Conservation (phyloP, 2,329 filamentous ascomycete genomes). For the Trichophyton rubrum region DNA sequence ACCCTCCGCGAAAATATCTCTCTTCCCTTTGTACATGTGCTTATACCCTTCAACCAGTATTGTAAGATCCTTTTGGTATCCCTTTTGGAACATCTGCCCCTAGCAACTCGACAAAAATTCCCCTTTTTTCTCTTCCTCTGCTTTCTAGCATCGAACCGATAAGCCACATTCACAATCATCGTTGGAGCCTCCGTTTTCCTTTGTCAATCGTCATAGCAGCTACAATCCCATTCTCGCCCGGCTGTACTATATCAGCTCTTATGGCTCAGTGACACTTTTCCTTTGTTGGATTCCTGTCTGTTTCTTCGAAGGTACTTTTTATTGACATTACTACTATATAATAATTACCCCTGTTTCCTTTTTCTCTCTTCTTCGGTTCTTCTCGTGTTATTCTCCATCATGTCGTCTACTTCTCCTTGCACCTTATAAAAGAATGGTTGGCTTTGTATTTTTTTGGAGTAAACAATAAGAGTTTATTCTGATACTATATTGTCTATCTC, state of each 20-base stretch:
- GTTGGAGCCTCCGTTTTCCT: constrained; percentile 11
- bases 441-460: background rate
- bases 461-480: background rate
- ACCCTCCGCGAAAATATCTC: background rate
- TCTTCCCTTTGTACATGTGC: background rate
- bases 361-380: constrained; percentile 13
- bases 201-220: constrained; percentile 15
- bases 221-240: background rate
- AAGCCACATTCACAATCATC: background rate
- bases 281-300: constrained; percentile 14
- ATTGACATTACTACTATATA: constrained; percentile 3
- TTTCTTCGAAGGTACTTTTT: constrained; percentile 11
- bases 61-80: background rate
- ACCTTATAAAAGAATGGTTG: background rate
- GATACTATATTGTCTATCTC: background rate
- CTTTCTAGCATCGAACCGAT: background rate
- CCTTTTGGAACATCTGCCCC: background rate
- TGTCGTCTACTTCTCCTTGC: background rate
- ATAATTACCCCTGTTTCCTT: constrained; percentile 6
- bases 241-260: background rate
- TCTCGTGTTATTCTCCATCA: constrained; percentile 6
- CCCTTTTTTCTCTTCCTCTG: background rate
- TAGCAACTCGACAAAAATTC: background rate
- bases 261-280: constrained; percentile 7
- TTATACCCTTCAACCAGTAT: background rate